These are phyloP conservation scores for Volvox carteri DNA, from an alignment of 163 green algal genomes.

Conservation along the genomic window DNA sequence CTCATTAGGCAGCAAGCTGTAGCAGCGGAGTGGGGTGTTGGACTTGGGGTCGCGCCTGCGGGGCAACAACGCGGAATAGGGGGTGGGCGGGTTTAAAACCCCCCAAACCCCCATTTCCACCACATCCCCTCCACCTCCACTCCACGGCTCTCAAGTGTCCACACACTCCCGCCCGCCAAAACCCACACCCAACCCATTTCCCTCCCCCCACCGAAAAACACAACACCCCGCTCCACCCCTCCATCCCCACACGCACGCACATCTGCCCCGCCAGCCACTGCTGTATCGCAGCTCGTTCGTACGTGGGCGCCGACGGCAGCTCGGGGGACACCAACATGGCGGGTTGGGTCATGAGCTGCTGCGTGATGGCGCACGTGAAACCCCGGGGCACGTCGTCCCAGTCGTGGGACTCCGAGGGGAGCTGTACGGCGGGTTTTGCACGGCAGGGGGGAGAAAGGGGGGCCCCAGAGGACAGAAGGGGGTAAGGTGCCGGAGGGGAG, in stretches of 20 bases:
- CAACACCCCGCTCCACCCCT: neutral
- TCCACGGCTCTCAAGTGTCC: no score
- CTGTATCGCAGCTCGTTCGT: constrained; percentile 38
- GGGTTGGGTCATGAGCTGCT: constrained; percentile 40
- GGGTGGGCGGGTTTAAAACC: neutral
- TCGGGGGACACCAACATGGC: constrained; percentile 47
- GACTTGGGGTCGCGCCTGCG: constrained; percentile 51
- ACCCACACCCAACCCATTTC: no score
- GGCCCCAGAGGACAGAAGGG: no score
- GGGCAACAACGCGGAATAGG: neutral
- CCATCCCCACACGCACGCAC: constrained; percentile 6
- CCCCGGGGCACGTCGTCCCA: constrained; percentile 51
- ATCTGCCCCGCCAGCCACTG: constrained; percentile 46
- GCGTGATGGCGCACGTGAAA: constrained; percentile 56
- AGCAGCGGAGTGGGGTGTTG: constrained; percentile 36
- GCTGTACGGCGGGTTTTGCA: no score
- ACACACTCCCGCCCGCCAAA: no score
- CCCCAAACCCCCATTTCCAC: no score
- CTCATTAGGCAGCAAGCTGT: constrained; percentile 42
- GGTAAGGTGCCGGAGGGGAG: no score
- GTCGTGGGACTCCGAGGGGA: neutral
- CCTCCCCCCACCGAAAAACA: neutral
- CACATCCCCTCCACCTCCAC: no score
- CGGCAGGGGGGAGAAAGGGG: no score
- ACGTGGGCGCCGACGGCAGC: constrained; percentile 39